Percentiles rank a stretch among this genome's conserved stretches.
Evolutionary conservation across 768 basidiomycete species (phyloP).

Genomic region (Amanita subjunquillea): DNA sequence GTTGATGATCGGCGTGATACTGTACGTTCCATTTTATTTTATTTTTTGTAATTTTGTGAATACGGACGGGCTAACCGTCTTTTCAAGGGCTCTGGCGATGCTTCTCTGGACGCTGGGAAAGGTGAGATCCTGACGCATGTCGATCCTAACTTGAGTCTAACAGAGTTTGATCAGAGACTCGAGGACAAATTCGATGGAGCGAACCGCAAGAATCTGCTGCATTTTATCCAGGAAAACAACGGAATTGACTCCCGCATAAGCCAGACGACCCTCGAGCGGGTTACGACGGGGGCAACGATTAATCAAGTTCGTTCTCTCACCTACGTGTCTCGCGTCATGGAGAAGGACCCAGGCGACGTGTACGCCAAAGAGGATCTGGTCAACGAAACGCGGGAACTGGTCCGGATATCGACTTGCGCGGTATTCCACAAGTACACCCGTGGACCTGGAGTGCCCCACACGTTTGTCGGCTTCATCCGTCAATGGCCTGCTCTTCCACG

Average conservation of each 20-base stretch:
- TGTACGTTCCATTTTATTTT: constrained; percentile 21
- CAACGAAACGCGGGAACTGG: constrained; percentile 16
- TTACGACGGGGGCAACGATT: constrained; percentile 8
- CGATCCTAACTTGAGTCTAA: background rate
- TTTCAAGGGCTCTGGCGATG: constrained; percentile 33
- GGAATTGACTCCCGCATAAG: constrained; percentile 10
- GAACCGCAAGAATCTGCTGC: constrained; percentile 44
- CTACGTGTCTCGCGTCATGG: constrained; percentile 11
- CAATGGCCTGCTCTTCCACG: constrained; percentile 64
- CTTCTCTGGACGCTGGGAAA: constrained; percentile 61
- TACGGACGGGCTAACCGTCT: constrained; percentile 7
- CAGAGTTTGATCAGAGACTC: constrained; percentile 24
- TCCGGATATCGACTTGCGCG: constrained; percentile 41
- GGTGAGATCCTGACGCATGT: constrained; percentile 13
- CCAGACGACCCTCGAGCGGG: constrained; percentile 1
- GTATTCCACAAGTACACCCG: constrained; percentile 47
- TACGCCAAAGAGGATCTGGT: constrained; percentile 6
- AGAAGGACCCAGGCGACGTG: constrained; percentile 8
- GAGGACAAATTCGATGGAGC: constrained; percentile 53
- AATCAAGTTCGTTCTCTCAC: constrained; percentile 4
- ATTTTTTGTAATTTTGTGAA: no score
- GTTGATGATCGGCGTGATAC: constrained; percentile 40
- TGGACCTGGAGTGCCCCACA: constrained; percentile 54
- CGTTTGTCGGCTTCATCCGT: constrained; percentile 52
- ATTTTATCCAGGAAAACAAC: constrained; percentile 34